Base-by-base conservation (phyloP, 2,329 filamentous ascomycete species). In the Monilinia fructigena region DNA sequence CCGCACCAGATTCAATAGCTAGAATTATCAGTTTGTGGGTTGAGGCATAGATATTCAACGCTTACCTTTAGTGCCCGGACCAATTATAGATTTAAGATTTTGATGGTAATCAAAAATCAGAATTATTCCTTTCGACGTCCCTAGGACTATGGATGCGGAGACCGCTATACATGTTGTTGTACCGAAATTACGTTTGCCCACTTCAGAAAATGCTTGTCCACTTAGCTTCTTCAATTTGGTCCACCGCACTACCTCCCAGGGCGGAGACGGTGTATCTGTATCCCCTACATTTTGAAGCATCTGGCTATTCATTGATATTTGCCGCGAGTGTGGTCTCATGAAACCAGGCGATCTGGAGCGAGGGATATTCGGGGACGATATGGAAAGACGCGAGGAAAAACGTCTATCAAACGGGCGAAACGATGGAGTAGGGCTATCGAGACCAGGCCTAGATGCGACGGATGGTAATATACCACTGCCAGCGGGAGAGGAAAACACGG, bases 181-280 rank as follows among this genome's bases (percentile, higher is more conserved):
- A 38, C 95, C 96, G 81, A 97, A 98, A 77, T 91, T 97, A 68
- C 95, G 89, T 79, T 88, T 95, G 47, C 93, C 95, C 54, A 89
- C 85, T 78, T 99, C 96, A 2, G 94, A 97, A 77, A 98, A 98
- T 4, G 91, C 88, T 77, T 98, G 92, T 0, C 86, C 87, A 31
- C 92, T 93, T 69, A 99, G 86, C 77, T 96, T 98, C 74, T 89
- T 91, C 66, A 99, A 80, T 75, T 91, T 95, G 1, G 92, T 98
- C 96, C 96, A 99, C 75, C 93, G 86, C 67, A 99, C 90, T 64
- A 98, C 93, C 75, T 99, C 95, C 96, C 95, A 99, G 2, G 95
- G 95, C 6, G 91, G 87, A 65, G 92, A 88, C 3, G 87, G 84
- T 1, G 88, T 86, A 70, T 94, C 90, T 28, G 84, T 82, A 58